Evolutionary conservation across 2,329 filamentous ascomycete genomes (phyloP).

Genomic region (Pseudofabraea citricarpa): DNA sequence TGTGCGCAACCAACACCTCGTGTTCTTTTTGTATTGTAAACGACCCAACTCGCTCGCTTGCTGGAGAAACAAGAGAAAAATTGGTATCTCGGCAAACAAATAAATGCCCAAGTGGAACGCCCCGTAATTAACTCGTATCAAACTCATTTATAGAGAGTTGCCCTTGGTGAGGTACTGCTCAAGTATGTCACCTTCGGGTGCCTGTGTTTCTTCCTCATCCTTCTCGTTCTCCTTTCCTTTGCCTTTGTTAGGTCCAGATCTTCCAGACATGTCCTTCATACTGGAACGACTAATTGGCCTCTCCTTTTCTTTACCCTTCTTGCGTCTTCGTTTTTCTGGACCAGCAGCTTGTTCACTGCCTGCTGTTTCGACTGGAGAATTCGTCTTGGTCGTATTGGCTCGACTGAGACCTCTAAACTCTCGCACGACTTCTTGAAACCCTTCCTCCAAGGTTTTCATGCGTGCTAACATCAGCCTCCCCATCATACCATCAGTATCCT

Average conservation of each 20-base stretch:
- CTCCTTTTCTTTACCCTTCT: conserved; percentile 13
- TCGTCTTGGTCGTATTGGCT: conserved; percentile 23
- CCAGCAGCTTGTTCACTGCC: not conserved
- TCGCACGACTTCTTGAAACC: conserved; percentile 79
- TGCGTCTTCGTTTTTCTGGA: not conserved
- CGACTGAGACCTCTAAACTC: conserved; percentile 50
- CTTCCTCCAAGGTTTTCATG: conserved; percentile 91
- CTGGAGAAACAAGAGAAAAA: too few species aligned
- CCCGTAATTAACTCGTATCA: too few species aligned
- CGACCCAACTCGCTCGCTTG: too few species aligned
- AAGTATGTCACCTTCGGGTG: not conserved
- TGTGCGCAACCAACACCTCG: too few species aligned
- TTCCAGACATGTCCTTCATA: too few species aligned
- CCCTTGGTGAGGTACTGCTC: not conserved
- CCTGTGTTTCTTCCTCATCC: not conserved
- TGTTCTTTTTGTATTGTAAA: too few species aligned
- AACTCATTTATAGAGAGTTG: not conserved
- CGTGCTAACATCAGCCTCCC: conserved; percentile 76
- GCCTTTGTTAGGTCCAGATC: too few species aligned
- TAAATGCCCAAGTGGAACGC: too few species aligned
- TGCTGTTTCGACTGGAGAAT: conserved; percentile 19
- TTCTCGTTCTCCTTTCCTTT: conserved; percentile 1
- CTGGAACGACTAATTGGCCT: not conserved
- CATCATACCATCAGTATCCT: conserved; percentile 63
- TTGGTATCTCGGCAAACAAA: too few species aligned